Evolutionary conservation across 805 yeast species (phyloP).

Genomic region (Saturnispora mendoncae): DNA sequence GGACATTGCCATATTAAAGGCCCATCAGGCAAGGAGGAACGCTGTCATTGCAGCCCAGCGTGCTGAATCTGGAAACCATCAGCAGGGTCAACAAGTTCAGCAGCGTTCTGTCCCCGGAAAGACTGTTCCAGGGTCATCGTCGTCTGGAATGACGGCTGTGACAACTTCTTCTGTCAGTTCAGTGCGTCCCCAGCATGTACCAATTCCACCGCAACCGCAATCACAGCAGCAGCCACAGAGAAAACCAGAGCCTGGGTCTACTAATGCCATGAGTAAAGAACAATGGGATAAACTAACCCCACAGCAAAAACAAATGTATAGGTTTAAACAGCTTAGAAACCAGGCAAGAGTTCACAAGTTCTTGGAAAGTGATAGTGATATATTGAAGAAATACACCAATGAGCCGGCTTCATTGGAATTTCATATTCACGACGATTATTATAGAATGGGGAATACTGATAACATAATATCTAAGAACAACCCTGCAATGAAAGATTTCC

Average conservation of each 20-base stretch:
- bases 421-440: constrained; percentile 88
- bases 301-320: constrained; percentile 35
- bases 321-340: constrained; percentile 34
- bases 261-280: constrained; percentile 16
- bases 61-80: neutral
- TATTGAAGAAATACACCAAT: constrained; percentile 67
- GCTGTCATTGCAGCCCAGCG: constrained; percentile 3
- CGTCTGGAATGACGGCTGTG: neutral
- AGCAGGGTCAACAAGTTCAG: neutral
- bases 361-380: constrained; percentile 62
- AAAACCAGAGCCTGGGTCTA: constrained; percentile 6
- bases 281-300: constrained; percentile 29
- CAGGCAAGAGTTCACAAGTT: constrained; percentile 45
- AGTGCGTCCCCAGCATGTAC: neutral
- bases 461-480: constrained; percentile 76
- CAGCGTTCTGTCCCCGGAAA: constrained; percentile 10
- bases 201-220: constrained; percentile 11
- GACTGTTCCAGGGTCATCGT: constrained; percentile 9
- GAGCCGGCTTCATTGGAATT: constrained; percentile 77
- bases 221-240: constrained; percentile 7
- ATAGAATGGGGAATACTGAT: constrained; percentile 82
- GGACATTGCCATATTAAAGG: constrained; percentile 25
- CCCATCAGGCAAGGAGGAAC: constrained; percentile 21
- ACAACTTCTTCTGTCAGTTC: no score
- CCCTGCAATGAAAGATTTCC: constrained; percentile 68